Evolutionary conservation across 1,284 basidiomycete genomes (phyloP).

Genomic region (Singerocomus inundabilis): DNA sequence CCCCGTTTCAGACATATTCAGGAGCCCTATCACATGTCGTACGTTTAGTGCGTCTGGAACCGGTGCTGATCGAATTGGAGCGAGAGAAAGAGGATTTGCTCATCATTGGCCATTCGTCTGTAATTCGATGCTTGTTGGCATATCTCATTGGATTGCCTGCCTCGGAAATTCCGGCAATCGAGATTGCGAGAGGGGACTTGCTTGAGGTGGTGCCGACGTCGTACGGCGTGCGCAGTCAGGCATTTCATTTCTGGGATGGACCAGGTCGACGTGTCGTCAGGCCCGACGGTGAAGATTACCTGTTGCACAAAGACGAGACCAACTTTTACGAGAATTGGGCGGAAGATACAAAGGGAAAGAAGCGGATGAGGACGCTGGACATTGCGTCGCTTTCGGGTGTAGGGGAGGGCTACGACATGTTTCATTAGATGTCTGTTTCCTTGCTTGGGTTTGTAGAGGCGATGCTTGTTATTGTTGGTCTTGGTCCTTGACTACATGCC

Average conservation of each 20-base stretch:
- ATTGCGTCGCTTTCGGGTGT: conserved; percentile 23
- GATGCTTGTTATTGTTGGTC: not conserved
- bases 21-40: not conserved
- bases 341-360: conserved; percentile 77
- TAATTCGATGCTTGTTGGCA: conserved; percentile 91
- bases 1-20: not conserved
- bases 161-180: conserved; percentile 94
- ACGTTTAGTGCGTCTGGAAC: conserved; percentile 70
- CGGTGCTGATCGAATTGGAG: conserved; percentile 82
- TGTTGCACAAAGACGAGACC: conserved; percentile 52
- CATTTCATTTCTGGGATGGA: conserved; percentile 92
- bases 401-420: conserved; percentile 10
- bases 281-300: conserved; percentile 39
- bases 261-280: conserved; percentile 60
- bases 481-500: conserved; percentile 36
- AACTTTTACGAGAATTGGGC: conserved; percentile 88
- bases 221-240: conserved; percentile 86
- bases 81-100: conserved; percentile 75
- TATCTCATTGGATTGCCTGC: conserved; percentile 95
- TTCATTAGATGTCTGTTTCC: conserved; percentile 9
- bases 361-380: conserved; percentile 36
- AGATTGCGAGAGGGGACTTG: conserved; percentile 88
- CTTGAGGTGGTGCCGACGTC: conserved; percentile 88
- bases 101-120: conserved; percentile 89
- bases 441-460: not conserved